Evolutionary conservation across 805 yeast species (phyloP).

Genomic region (Sugiyamaella qingdaonensis): DNA sequence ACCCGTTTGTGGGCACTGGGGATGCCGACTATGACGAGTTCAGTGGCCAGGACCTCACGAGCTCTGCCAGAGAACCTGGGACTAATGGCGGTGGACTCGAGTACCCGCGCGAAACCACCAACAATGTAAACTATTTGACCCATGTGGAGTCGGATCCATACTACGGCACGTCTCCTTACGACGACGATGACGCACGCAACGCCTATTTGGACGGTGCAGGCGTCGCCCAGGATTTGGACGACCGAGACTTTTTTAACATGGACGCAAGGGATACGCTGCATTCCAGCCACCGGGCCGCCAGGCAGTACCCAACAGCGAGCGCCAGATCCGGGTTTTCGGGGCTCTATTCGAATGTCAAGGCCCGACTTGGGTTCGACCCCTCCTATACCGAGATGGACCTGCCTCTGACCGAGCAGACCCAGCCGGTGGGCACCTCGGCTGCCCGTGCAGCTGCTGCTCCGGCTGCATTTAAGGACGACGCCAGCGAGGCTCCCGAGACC

Average conservation of each 20-base stretch:
- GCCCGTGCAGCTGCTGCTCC: conserved; percentile 2
- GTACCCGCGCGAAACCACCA: neutral
- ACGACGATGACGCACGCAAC: conserved; percentile 5
- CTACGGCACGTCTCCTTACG: conserved; percentile 8
- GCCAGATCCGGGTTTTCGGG: conserved; percentile 20
- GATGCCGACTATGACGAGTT: neutral
- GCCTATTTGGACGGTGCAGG: conserved; percentile 22
- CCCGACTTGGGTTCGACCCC: conserved; percentile 26
- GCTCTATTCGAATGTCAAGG: conserved; percentile 23
- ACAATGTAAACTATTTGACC: conserved; percentile 8
- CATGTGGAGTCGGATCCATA: conserved; percentile 9
- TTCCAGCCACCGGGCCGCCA: neutral
- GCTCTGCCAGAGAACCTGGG: too few species aligned
- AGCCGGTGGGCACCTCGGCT: neutral
- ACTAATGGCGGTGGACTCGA: neutral
- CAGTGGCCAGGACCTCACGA: neutral
- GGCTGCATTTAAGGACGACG: conserved; percentile 12
- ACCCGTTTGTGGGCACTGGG: neutral
- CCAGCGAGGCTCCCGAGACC: conserved; percentile 12
- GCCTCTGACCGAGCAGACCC: conserved; percentile 26
- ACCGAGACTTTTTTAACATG: conserved; percentile 15
- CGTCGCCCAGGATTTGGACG: conserved; percentile 18
- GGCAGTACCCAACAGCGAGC: neutral
- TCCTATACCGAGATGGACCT: conserved; percentile 30
- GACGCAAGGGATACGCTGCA: conserved; percentile 3